Percentiles rank a stretch among this genome's conserved stretches.
These are phyloP conservation scores for Glycine latifolia DNA, from an alignment of 306 rosid species.

Conservation along the genomic window DNA sequence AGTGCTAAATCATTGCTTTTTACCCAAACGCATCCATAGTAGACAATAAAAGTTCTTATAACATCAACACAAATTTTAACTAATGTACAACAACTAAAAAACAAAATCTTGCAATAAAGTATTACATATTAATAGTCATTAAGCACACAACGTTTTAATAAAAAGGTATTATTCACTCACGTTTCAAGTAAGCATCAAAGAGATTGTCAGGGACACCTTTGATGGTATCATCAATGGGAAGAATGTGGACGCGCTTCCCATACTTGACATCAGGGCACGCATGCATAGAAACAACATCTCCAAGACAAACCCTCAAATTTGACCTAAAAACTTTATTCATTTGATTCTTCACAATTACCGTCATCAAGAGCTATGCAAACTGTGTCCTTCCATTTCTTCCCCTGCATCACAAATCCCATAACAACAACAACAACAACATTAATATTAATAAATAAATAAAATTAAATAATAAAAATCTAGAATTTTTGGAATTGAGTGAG, in stretches of 20 bases:
- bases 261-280: conserved; percentile 59
- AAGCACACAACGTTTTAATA: neutral
- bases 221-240: conserved; percentile 61
- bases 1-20: too few relatives aligned
- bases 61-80: too few relatives aligned
- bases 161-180: conserved; percentile 40
- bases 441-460: neutral
- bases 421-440: neutral
- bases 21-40: too few relatives aligned
- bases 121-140: neutral
- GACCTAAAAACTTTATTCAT: conserved; percentile 68
- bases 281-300: conserved; percentile 67
- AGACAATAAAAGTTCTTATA: too few relatives aligned
- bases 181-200: conserved; percentile 65
- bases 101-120: neutral
- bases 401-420: conserved; percentile 43
- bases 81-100: neutral
- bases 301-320: conserved; percentile 66
- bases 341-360: conserved; percentile 59
- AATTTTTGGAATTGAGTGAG: neutral
- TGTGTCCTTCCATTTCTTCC: conserved; percentile 61
- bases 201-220: conserved; percentile 65
- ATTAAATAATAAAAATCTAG: neutral
- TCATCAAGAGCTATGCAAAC: conserved; percentile 58
- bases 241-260: conserved; percentile 60